phyloP scores from a whole-genome alignment of 331 rosid genomes.

The Arachis monticola region DNA sequence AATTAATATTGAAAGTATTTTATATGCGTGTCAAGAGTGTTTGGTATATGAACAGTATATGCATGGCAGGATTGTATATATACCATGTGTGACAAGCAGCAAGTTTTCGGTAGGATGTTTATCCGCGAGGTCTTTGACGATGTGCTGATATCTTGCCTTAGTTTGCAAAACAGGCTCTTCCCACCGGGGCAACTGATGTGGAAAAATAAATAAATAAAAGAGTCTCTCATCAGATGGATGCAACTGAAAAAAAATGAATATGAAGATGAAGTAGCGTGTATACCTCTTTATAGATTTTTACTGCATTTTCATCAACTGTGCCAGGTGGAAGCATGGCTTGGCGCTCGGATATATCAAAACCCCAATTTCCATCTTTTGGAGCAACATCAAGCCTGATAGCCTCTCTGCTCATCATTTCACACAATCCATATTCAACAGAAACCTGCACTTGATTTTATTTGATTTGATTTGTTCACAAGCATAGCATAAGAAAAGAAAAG shows the following conservation, averaged over 20 bases:
- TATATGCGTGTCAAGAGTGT: no score
- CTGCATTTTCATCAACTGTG: conserved; percentile 61
- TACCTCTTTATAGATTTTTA: conserved; percentile 74
- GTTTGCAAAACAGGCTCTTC: conserved; percentile 58
- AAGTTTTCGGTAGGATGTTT: conserved; percentile 70
- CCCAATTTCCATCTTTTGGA: conserved; percentile 81
- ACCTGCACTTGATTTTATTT: conserved; percentile 47
- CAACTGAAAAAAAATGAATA: conserved; percentile 7
- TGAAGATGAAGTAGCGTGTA: not conserved
- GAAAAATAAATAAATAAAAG: not conserved
- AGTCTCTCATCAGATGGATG: not conserved
- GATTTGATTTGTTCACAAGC: not conserved
- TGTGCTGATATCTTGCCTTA: conserved; percentile 60
- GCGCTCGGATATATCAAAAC: conserved; percentile 66
- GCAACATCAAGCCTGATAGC: conserved; percentile 61
- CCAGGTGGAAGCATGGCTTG: conserved; percentile 76
- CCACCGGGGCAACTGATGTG: conserved; percentile 73
- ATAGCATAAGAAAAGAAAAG: no score
- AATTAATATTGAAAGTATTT: no score
- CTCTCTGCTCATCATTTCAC: conserved; percentile 74
- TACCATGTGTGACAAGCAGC: conserved; percentile 94
- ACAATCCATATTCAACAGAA: conserved; percentile 82
- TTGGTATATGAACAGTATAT: no score
- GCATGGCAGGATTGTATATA: not conserved
- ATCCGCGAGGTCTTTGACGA: conserved; percentile 76